Evolutionary conservation across 2,329 filamentous ascomycete species (phyloP).

Genomic region (Gaeumannomyces sp.): DNA sequence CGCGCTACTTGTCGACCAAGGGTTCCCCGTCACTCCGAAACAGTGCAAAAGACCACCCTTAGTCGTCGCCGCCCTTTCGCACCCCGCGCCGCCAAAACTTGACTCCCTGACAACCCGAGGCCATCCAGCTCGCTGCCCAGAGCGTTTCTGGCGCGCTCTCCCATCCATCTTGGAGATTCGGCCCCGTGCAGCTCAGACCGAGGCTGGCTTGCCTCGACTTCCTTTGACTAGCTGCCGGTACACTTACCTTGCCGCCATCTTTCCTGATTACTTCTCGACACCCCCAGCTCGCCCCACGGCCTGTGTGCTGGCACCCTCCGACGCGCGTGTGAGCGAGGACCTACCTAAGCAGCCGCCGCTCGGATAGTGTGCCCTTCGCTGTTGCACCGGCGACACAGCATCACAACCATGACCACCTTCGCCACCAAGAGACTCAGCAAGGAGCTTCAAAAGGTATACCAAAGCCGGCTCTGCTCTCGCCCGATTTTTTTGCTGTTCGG

Average conservation of each 20-base stretch:
- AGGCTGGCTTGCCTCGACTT: not conserved
- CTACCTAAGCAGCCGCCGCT: not conserved
- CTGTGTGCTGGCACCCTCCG: not conserved
- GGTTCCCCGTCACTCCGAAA: not conserved
- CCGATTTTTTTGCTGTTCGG: not conserved
- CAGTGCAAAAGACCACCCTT: not conserved
- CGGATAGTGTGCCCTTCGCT: not conserved
- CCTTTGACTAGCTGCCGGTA: not conserved
- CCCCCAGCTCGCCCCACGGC: not conserved
- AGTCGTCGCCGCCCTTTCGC: not conserved
- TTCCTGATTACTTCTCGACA: no score
- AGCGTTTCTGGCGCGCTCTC: not conserved
- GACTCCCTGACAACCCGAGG: not conserved
- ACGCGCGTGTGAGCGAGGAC: not conserved
- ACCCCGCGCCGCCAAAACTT: not conserved
- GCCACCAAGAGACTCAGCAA: conserved; percentile 53
- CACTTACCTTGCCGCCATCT: not conserved
- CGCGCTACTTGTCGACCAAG: not conserved
- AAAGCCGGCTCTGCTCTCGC: not conserved
- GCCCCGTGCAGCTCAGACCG: not conserved
- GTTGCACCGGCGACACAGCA: not conserved
- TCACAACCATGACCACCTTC: conserved; percentile 26
- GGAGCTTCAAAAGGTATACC: conserved; percentile 49
- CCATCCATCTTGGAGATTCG: not conserved
- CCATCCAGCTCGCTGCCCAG: not conserved